Evolutionary conservation across 176 grass and related monocot genomes (phyloP).

Genomic region (Eragrostis curvula): DNA sequence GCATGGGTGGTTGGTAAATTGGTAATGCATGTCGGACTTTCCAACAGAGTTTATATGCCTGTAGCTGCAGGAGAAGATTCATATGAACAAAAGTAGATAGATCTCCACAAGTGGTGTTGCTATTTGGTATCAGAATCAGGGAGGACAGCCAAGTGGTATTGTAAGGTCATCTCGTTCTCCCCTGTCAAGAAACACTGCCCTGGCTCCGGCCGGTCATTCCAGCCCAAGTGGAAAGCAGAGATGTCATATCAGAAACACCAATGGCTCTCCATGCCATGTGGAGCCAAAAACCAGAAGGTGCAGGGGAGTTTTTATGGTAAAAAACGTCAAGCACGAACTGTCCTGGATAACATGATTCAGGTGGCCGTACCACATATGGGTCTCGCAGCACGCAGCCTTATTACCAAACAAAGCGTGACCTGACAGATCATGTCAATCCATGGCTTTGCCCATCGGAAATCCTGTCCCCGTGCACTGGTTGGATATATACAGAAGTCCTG

Average conservation of each 20-base stretch:
- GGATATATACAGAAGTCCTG: background rate
- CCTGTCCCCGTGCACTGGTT: background rate
- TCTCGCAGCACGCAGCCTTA: background rate
- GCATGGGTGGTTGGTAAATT: too few species aligned
- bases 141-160: background rate
- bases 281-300: background rate
- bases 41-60: too few species aligned
- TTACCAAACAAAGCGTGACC: background rate
- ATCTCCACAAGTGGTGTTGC: background rate
- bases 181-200: background rate
- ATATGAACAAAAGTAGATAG: background rate
- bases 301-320: background rate
- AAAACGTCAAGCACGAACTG: background rate
- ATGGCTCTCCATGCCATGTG: background rate
- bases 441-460: background rate
- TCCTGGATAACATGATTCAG: background rate
- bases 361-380: background rate
- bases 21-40: too few species aligned
- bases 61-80: background rate
- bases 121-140: background rate
- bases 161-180: background rate
- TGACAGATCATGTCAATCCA: conserved; percentile 11
- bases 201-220: background rate
- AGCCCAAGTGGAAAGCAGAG: background rate
- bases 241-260: background rate